Conservation (phyloP, 2,329 filamentous ascomycete genomes). For the Fusarium protoensiforme region DNA sequence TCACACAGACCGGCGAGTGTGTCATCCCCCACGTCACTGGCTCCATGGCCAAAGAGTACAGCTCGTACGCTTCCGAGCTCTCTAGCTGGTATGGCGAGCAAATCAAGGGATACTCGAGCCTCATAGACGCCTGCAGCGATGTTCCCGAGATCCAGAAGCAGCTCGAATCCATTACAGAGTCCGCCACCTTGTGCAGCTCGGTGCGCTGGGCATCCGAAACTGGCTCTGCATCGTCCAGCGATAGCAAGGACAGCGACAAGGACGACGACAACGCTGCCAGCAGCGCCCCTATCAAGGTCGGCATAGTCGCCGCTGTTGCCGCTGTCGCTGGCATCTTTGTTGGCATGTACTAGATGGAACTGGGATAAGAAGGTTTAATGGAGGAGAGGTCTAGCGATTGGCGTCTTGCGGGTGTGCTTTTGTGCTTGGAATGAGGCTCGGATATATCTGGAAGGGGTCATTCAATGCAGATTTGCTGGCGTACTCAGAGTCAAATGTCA, state of each 20-base stretch:
- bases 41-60: slow-evolving; percentile 40
- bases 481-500: background rate
- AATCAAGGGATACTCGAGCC: slow-evolving; percentile 23
- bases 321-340: slow-evolving; percentile 30
- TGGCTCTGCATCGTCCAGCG: slow-evolving; percentile 6
- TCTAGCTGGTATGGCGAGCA: slow-evolving; percentile 39
- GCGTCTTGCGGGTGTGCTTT: background rate
- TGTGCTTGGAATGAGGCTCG: background rate
- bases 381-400: background rate
- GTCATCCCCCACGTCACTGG: slow-evolving; percentile 43
- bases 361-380: background rate
- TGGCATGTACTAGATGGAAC: background rate
- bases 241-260: slow-evolving; percentile 6
- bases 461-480: background rate
- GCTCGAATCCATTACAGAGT: background rate
- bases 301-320: slow-evolving; percentile 14
- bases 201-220: slow-evolving; percentile 24
- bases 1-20: slow-evolving; percentile 37
- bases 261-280: slow-evolving; percentile 9
- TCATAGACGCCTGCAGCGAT: slow-evolving; percentile 44
- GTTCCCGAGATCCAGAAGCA: slow-evolving; percentile 34
- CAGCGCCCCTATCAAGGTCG: slow-evolving; percentile 16
- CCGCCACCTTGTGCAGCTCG: slow-evolving; percentile 14
- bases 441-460: background rate
- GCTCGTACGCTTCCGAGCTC: slow-evolving; percentile 34